These are phyloP conservation scores for Neofusicoccum sp. DNA, from an alignment of 2,329 filamentous ascomycete species.

Conservation along the genomic window DNA sequence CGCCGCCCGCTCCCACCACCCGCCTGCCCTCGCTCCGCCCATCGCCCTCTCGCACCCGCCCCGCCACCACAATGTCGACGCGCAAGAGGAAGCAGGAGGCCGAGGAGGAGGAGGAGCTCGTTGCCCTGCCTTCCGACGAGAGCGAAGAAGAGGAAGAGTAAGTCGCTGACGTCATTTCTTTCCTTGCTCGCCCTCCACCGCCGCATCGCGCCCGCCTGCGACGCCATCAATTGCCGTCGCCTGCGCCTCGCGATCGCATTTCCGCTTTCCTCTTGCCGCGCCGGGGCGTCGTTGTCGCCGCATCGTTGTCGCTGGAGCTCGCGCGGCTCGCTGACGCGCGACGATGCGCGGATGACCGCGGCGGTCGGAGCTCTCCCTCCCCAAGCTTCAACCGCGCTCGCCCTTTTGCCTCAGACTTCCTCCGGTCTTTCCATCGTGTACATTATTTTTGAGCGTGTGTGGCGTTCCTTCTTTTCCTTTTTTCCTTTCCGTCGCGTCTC, in stretches of 20 bases:
- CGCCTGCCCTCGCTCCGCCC: neutral
- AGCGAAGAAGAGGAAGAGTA: slow-evolving; percentile 17
- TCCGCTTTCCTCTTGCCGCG: neutral
- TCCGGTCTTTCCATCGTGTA: neutral
- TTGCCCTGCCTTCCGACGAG: slow-evolving; percentile 17
- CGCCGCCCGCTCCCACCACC: neutral
- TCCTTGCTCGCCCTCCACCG: neutral
- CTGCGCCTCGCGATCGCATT: neutral
- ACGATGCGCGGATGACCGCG: slow-evolving; percentile 2
- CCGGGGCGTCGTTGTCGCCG: slow-evolving; percentile 1
- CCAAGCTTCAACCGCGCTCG: slow-evolving; percentile 2
- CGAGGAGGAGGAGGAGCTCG: slow-evolving; percentile 18
- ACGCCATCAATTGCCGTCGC: slow-evolving; percentile 12
- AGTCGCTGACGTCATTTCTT: slow-evolving; percentile 18
- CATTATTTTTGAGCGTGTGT: neutral
- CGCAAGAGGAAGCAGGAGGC: slow-evolving; percentile 20
- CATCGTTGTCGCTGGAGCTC: slow-evolving; percentile 3
- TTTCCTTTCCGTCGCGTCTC: neutral
- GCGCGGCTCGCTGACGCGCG: slow-evolving; percentile 7
- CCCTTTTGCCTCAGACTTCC: neutral
- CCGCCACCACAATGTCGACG: slow-evolving; percentile 11
- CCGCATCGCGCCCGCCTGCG: slow-evolving; percentile 7
- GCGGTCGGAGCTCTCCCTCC: neutral
- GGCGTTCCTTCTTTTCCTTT: neutral
- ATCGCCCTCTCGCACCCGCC: neutral